Conservation (phyloP, 1,284 basidiomycete species). For the Leccinum colubrinum region DNA sequence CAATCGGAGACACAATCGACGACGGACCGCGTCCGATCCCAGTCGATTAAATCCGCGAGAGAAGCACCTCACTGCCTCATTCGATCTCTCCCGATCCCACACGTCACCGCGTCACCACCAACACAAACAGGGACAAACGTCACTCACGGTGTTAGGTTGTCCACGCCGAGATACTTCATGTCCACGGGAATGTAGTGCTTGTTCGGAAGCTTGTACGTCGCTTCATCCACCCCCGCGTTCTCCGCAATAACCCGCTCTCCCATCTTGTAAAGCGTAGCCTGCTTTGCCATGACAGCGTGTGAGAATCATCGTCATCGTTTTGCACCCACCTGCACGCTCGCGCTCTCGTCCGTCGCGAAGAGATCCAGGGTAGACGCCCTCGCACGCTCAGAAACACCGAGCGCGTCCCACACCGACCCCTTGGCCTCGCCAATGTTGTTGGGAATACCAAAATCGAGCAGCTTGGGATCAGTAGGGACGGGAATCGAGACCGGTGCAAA, state of each 20-base stretch:
- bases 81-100: conserved; percentile 17
- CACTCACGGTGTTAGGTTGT: conserved; percentile 50
- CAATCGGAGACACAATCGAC: conserved; percentile 12
- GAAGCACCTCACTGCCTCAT: conserved; percentile 3
- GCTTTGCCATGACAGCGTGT: conserved; percentile 5
- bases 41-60: background rate
- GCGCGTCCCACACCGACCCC: conserved; percentile 62
- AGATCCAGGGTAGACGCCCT: conserved; percentile 72
- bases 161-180: conserved; percentile 62
- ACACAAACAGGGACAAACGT: conserved; percentile 6
- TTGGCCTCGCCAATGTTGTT: conserved; percentile 36
- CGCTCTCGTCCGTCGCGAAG: conserved; percentile 88
- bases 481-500: conserved; percentile 53
- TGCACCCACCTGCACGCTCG: conserved; percentile 78
- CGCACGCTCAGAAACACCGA: conserved; percentile 54
- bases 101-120: conserved; percentile 20
- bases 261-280: conserved; percentile 94
- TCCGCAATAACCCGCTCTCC: conserved; percentile 69
- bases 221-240: conserved; percentile 59
- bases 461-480: conserved; percentile 45
- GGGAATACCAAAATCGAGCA: conserved; percentile 48
- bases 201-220: conserved; percentile 86
- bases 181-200: conserved; percentile 90
- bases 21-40: background rate
- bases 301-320: background rate